These are phyloP conservation scores for Pseudohyphozyma bogoriensis DNA, from an alignment of 768 basidiomycete genomes.

Conservation along the genomic window DNA sequence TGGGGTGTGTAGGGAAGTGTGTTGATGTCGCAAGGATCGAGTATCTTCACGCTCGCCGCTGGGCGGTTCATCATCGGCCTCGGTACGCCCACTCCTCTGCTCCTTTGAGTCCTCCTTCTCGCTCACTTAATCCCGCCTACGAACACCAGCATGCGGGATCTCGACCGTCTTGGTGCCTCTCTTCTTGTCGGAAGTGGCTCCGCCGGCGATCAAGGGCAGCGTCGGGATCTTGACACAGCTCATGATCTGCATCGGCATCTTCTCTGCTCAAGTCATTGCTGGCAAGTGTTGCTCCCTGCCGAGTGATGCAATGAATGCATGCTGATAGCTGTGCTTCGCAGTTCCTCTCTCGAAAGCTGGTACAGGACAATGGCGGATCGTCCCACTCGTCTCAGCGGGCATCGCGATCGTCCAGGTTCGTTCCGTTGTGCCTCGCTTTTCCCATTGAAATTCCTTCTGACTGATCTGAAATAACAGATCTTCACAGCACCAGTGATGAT, in stretches of 20 bases:
- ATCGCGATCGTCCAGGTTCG: constrained; percentile 18
- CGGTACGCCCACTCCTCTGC: too few relatives aligned
- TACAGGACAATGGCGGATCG: constrained; percentile 17
- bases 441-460: accelerated
- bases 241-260: constrained; percentile 72
- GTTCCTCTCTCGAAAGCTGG: constrained; percentile 10
- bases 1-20: constrained; percentile 44
- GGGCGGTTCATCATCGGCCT: constrained; percentile 50
- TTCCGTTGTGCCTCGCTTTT: too few relatives aligned
- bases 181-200: constrained; percentile 76
- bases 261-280: constrained; percentile 73
- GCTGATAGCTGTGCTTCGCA: background rate
- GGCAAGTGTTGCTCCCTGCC: too few relatives aligned
- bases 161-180: constrained; percentile 57
- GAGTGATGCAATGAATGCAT: constrained; percentile 41
- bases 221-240: constrained; percentile 77
- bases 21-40: constrained; percentile 57
- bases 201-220: constrained; percentile 59
- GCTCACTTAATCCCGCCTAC: constrained; percentile 45
- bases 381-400: constrained; percentile 14
- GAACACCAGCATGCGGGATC: constrained; percentile 40
- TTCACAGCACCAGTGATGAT: constrained; percentile 3
- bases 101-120: background rate
- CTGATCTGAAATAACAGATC: background rate
- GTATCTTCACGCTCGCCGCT: constrained; percentile 49